Evolutionary conservation across 371 early-diverging fungal genomes (phyloP), one percentile per base, ranked within the genome.

Genomic region (Apophysomyces variabilis): DNA sequence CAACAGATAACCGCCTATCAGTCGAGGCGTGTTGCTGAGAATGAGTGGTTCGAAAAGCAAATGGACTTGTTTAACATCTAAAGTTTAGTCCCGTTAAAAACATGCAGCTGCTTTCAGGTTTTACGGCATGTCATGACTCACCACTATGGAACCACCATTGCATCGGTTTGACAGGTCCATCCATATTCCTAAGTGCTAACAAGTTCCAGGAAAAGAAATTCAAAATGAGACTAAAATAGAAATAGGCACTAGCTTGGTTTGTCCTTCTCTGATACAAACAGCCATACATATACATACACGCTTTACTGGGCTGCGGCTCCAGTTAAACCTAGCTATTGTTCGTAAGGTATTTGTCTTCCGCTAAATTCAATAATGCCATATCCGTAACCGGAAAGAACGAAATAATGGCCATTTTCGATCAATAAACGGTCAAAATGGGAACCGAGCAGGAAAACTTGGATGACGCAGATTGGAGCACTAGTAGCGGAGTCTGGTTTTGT

Each of bases 71-170:
- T 64, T 50, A 16, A 67, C 58, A 38, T 78, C 78, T 78, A 57
- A 16, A 18, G 54, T 26, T 16, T 18, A 50, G 16, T 13, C 32
- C 32, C 32, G 3, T 26, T 26, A 26, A 26, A 26, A 26, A 26
- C 32, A 26, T 26, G 32, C 32, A 54, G 5, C 35, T 35, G 44
- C 44, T 6, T 58, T 35, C 18, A 39, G 39, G 4, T 18, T 4
- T 4, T 14, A 26, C 3, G 32, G n/a, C 12, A n/a, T 47, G 1
- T 41, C 14, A 43, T n/a, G 41, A 5, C 16, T 62, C 69, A 76
- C 73, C 73, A 50, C 56, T 66, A 39, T 73, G 76, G 57, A 76
- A 76, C 73, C 73, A 76, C 64, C 71, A 70, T 57, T 70, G 66
- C 64, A 62, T 64, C 14, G 66, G 45, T 16, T 60, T 38, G 38